phyloP scores from a whole-genome alignment of 176 grass and related monocot species.

The Calamus simplicifolius region DNA sequence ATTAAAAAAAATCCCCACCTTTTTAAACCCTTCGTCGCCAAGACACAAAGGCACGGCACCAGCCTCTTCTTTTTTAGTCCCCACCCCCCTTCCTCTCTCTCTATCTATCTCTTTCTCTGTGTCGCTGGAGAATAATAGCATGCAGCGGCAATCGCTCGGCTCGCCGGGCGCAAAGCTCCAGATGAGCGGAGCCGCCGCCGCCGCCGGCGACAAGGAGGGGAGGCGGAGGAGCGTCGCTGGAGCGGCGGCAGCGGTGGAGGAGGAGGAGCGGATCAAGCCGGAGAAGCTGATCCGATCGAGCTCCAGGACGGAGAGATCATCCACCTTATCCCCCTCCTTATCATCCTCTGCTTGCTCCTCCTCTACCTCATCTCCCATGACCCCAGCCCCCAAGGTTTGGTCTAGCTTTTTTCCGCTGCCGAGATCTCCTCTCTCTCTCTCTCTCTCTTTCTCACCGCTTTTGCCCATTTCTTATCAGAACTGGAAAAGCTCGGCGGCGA shows the following conservation, averaged over 20 bases:
- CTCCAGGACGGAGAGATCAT: too few species aligned
- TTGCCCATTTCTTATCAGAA: conserved; percentile 4
- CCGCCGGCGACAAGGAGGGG: background rate
- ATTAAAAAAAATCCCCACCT: too few species aligned
- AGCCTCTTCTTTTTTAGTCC: background rate
- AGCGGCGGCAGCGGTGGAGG: too few species aligned
- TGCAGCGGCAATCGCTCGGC: conserved; percentile 82
- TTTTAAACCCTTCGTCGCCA: too few species aligned
- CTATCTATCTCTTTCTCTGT: background rate
- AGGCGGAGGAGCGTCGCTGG: too few species aligned
- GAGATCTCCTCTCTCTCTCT: background rate
- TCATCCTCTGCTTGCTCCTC: too few species aligned
- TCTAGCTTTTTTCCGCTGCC: background rate
- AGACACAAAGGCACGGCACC: too few species aligned
- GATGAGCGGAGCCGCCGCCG: conserved; percentile 5
- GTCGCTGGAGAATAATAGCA: background rate
- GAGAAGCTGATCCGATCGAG: too few species aligned
- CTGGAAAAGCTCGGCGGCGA: background rate
- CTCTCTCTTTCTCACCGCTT: background rate
- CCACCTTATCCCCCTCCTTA: too few species aligned
- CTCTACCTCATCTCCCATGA: too few species aligned
- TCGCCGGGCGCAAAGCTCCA: conserved; percentile 32
- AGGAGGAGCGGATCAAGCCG: too few species aligned
- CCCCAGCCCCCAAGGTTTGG: conserved; percentile 21
- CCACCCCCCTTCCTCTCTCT: too few species aligned